Conservation (phyloP, 495 filamentous ascomycete genomes). For the Neurospora sp. region DNA sequence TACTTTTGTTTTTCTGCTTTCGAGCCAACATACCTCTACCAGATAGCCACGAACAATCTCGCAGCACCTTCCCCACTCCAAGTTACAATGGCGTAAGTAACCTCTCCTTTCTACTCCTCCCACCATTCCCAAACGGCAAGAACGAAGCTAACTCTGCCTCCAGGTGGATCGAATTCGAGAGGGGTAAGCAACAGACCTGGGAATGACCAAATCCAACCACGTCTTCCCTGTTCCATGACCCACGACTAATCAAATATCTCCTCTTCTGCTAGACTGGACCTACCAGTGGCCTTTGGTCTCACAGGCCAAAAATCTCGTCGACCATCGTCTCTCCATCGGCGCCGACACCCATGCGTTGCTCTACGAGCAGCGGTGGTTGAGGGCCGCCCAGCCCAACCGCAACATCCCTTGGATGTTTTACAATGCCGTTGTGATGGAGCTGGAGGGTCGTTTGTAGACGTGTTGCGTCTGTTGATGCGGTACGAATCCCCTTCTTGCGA, state of each 20-base stretch:
- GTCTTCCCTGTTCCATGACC: background rate
- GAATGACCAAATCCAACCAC: background rate
- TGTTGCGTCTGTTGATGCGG: background rate
- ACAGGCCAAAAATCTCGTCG: background rate
- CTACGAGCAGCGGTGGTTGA: background rate
- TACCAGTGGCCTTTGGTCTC: background rate
- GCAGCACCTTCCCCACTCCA: background rate
- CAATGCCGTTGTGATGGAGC: background rate
- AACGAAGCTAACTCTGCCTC: background rate
- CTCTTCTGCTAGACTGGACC: background rate
- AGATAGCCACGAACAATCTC: background rate
- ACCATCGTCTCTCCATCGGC: background rate
- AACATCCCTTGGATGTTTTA: background rate
- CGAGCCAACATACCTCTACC: background rate
- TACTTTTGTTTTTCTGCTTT: background rate
- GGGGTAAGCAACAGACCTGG: background rate
- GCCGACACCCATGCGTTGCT: background rate
- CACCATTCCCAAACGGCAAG: background rate
- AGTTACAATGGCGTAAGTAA: background rate
- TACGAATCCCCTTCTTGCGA: background rate
- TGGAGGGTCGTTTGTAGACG: background rate
- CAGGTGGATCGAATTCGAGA: background rate
- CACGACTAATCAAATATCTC: background rate
- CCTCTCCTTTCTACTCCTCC: background rate
- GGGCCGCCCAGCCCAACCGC: background rate